Evolutionary conservation across 1,284 basidiomycete genomes (phyloP).

Genomic region (Stereum hirsutum): DNA sequence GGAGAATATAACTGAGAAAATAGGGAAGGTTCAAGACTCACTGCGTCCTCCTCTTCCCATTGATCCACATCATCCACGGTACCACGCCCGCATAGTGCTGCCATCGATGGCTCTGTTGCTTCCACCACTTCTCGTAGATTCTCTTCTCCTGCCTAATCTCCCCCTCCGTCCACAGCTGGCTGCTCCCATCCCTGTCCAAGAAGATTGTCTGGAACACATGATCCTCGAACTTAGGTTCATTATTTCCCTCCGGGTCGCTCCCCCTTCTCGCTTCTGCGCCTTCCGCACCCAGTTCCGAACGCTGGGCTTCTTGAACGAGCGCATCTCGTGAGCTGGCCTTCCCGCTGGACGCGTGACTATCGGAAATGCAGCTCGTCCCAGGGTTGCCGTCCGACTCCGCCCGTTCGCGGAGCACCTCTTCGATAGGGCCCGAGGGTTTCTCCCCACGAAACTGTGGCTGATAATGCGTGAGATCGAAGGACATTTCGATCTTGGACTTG

Average conservation of each 20-base stretch:
- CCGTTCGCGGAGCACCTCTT: too few relatives aligned
- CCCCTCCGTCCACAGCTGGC: conserved; percentile 39
- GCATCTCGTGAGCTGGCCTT: too few relatives aligned
- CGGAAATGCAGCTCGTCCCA: too few relatives aligned
- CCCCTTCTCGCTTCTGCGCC: neutral
- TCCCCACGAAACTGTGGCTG: conserved; percentile 37
- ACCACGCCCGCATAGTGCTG: conserved; percentile 49
- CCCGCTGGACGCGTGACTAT: conserved; percentile 1
- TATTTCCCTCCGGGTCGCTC: too few relatives aligned
- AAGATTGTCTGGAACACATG: conserved; percentile 65
- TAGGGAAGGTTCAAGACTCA: conserved; percentile 26
- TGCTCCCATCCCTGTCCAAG: conserved; percentile 39
- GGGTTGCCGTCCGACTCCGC: too few relatives aligned
- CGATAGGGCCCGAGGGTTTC: conserved; percentile 17
- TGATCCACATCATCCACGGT: conserved; percentile 53
- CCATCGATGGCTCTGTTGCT: conserved; percentile 51
- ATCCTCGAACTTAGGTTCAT: conserved; percentile 22
- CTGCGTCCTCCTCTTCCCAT: conserved; percentile 37
- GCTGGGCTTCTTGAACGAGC: too few relatives aligned
- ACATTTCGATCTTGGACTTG: conserved; percentile 54
- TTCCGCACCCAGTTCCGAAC: conserved; percentile 10
- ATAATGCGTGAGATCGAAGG: conserved; percentile 48
- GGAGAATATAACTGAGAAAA: conserved; percentile 13
- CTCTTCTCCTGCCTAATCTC: conserved; percentile 41
- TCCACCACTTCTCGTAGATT: conserved; percentile 53